A percentile compares a stretch with the other conserved stretches of the same genome.
phyloP scores from a whole-genome alignment of 306 rosid genomes.

The Trichosanthes truncata region DNA sequence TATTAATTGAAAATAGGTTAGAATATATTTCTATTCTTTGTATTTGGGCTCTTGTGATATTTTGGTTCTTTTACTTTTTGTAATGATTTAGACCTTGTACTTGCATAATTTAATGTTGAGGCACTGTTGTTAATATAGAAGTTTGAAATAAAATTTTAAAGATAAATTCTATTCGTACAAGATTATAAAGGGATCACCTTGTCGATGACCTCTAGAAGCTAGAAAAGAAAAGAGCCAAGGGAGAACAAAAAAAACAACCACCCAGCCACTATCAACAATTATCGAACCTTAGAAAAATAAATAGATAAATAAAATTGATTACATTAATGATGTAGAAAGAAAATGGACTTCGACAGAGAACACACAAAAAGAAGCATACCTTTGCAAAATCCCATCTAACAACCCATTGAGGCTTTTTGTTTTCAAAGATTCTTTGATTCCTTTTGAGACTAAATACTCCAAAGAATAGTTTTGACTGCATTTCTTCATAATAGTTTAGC shows the following conservation, averaged over 20 bases:
- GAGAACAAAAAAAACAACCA: no score
- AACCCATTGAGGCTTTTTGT: background rate
- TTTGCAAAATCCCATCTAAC: background rate
- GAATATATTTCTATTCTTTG: background rate
- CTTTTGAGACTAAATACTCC: background rate
- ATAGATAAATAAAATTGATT: no score
- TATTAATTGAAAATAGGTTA: no score
- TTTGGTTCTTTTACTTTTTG: background rate
- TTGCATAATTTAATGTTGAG: background rate
- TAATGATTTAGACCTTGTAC: background rate
- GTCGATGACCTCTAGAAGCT: no score
- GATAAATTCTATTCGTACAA: no score
- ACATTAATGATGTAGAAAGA: no score
- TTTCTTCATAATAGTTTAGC: background rate
- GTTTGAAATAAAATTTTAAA: no score
- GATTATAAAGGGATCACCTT: no score
- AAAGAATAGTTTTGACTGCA: background rate
- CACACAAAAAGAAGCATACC: background rate
- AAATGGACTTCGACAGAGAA: background rate
- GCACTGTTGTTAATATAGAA: background rate
- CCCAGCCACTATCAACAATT: no score
- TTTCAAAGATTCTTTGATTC: background rate
- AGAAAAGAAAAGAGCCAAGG: no score
- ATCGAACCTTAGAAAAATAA: no score
- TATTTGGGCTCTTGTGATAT: background rate